Percentiles rank a stretch among this genome's conserved stretches.
phyloP scores from a whole-genome alignment of 2,329 filamentous ascomycete genomes.

The Ceratocystis ficicola region DNA sequence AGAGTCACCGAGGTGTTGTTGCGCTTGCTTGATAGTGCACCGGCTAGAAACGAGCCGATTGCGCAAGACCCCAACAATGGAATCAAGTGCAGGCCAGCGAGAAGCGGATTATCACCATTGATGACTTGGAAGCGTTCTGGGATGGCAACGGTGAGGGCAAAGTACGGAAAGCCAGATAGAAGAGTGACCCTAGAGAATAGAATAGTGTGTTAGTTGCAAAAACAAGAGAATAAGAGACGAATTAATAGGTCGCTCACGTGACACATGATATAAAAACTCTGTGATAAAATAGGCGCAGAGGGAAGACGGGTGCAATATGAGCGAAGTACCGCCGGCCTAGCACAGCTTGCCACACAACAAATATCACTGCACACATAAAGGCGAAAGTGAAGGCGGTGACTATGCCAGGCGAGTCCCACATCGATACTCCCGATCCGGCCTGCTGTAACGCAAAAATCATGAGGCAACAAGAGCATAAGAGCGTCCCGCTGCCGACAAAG shows the following conservation, averaged over 20 bases:
- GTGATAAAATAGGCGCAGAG: slow-evolving; percentile 36
- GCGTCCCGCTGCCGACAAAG: slow-evolving; percentile 39
- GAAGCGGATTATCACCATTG: slow-evolving; percentile 40
- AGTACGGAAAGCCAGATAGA: slow-evolving; percentile 45
- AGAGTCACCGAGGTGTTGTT: slow-evolving; percentile 45
- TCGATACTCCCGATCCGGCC: slow-evolving; percentile 40
- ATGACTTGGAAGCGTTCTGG: slow-evolving; percentile 51
- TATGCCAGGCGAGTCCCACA: slow-evolving; percentile 43
- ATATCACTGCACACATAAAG: slow-evolving; percentile 36
- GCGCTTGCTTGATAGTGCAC: slow-evolving; percentile 40
- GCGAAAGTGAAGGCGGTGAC: slow-evolving; percentile 39
- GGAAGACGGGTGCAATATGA: slow-evolving; percentile 44
- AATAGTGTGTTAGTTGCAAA: slow-evolving; percentile 4
- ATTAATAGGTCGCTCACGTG: slow-evolving; percentile 31
- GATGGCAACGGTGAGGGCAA: slow-evolving; percentile 45
- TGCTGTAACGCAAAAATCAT: slow-evolving; percentile 47
- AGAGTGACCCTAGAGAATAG: slow-evolving; percentile 38
- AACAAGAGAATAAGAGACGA: neutral
- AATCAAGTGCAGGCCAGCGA: slow-evolving; percentile 45
- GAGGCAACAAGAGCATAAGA: slow-evolving; percentile 41
- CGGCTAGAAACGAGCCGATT: slow-evolving; percentile 44
- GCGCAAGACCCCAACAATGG: slow-evolving; percentile 47
- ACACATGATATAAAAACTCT: slow-evolving; percentile 42
- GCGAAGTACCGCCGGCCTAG: slow-evolving; percentile 31
- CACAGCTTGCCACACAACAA: slow-evolving; percentile 41